phyloP scores from a whole-genome alignment of 2,329 filamentous ascomycete species.

The Hortaea werneckii region DNA sequence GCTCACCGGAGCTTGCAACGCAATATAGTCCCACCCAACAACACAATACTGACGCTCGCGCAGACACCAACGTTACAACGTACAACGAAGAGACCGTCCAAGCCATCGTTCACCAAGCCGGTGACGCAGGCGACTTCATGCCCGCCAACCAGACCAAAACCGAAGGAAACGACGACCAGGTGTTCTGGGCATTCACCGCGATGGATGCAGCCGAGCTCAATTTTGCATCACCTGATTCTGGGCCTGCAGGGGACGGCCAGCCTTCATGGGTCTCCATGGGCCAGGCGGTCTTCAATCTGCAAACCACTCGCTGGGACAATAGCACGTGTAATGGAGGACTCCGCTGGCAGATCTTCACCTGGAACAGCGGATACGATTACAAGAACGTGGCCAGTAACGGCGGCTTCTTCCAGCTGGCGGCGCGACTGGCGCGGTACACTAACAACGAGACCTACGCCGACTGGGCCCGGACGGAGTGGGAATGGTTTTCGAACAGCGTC shows the following conservation, averaged over 20 bases:
- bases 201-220: constrained; percentile 38
- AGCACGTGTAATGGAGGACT: constrained; percentile 30
- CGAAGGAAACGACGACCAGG: constrained; percentile 45
- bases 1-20: too few species aligned
- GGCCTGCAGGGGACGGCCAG: constrained; percentile 11
- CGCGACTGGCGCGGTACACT: constrained; percentile 31
- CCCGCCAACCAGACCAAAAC: constrained; percentile 33
- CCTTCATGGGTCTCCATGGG: constrained; percentile 38
- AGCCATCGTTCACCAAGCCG: constrained; percentile 9
- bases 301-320: constrained; percentile 28
- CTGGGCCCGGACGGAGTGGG: constrained; percentile 44
- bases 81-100: constrained; percentile 8
- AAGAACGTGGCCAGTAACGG: constrained; percentile 49
- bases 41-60: neutral
- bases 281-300: constrained; percentile 31
- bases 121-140: constrained; percentile 8
- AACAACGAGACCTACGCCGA: constrained; percentile 48
- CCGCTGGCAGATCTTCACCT: constrained; percentile 25
- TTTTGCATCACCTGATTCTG: constrained; percentile 30
- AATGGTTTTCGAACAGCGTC: constrained; percentile 33
- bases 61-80: constrained; percentile 13
- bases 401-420: constrained; percentile 41
- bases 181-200: constrained; percentile 48
- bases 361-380: constrained; percentile 36
- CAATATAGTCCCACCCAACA: neutral